Evolutionary conservation across 2,329 filamentous ascomycete species (phyloP).

Genomic region (Apiospora rasikravindrae): DNA sequence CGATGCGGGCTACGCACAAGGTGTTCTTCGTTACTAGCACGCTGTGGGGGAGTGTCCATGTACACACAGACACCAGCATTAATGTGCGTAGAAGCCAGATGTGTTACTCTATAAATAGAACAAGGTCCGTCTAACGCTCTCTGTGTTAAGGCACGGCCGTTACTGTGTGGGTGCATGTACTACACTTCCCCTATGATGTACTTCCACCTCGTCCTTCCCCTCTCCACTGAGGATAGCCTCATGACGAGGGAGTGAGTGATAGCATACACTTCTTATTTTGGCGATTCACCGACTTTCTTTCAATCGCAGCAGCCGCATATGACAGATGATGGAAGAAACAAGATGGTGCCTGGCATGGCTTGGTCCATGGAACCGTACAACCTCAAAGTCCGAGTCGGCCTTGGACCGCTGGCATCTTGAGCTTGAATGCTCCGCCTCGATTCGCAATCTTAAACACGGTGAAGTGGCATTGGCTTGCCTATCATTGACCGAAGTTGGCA

Average conservation of each 20-base stretch:
- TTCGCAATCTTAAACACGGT: neutral
- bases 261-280: neutral
- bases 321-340: neutral
- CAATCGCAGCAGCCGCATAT: neutral
- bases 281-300: neutral
- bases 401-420: neutral
- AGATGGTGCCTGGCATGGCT: neutral
- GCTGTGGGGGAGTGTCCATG: neutral
- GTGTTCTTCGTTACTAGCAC: neutral
- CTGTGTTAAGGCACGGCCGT: neutral
- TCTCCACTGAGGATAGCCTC: neutral
- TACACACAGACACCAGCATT: neutral
- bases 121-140: too few species aligned
- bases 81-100: neutral
- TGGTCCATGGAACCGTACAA: neutral
- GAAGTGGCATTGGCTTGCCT: neutral
- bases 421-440: neutral
- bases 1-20: neutral
- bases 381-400: neutral
- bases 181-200: neutral
- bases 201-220: neutral
- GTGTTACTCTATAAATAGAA: neutral
- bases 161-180: neutral
- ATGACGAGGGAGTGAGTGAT: neutral
- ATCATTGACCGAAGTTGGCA: neutral